These are phyloP conservation scores for Trematosphaeria pertusa DNA, from an alignment of 2,329 filamentous ascomycete genomes.

Conservation along the genomic window DNA sequence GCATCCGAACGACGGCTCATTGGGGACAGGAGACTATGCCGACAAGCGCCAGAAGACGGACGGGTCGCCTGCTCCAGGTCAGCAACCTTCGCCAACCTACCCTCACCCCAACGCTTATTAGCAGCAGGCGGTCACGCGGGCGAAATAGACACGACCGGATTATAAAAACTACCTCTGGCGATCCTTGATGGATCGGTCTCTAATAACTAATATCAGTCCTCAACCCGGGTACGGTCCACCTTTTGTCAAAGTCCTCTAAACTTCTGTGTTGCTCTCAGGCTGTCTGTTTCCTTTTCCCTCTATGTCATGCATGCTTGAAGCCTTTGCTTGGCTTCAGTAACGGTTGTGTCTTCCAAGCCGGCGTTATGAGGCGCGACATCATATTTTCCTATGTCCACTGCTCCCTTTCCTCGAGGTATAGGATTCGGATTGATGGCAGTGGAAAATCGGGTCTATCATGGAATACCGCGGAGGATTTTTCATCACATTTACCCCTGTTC, in stretches of 20 bases:
- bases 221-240: not conserved
- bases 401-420: not conserved
- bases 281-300: not conserved
- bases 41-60: conserved; percentile 47
- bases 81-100: conserved; percentile 32
- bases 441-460: not conserved
- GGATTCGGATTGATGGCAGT: not conserved
- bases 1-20: conserved; percentile 42
- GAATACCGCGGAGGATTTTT: too few species aligned
- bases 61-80: conserved; percentile 41
- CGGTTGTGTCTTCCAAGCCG: not conserved
- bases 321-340: not conserved
- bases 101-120: conserved; percentile 41
- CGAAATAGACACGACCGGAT: conserved; percentile 12
- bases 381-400: too few species aligned
- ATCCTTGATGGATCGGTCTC: not conserved
- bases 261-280: not conserved
- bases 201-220: too few species aligned
- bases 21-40: conserved; percentile 37
- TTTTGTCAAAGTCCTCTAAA: not conserved
- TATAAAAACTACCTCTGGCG: conserved; percentile 4
- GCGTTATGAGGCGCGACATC: conserved; percentile 8
- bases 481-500: not conserved
- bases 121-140: conserved; percentile 34
- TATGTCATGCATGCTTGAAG: conserved; percentile 9